Evolutionary conservation across 169 alveolate species (phyloP), one percentile per base, ranked within the genome.

Genomic region (Plasmodium adleri): DNA sequence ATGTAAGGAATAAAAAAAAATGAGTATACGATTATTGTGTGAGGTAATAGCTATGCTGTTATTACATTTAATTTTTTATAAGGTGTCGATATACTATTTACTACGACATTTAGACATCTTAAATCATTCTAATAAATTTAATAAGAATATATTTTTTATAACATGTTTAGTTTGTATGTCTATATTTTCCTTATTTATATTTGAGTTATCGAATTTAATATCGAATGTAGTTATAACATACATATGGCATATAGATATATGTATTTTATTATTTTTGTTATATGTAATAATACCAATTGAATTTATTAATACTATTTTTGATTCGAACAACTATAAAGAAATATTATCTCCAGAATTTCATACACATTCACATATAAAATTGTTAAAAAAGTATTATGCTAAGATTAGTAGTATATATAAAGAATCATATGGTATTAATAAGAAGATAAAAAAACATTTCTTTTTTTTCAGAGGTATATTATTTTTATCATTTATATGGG

Each of bases 101-200:
- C 20, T 76, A 54, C 63, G 70, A 68, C n/a, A 76, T 64, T 76
- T 76, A 58, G 89, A 76, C 89, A 76, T 76, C 28, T 62, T 76
- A 66, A 76, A 76, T 64, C 75, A 76, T 63, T 76, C 89, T 49
- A 76, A 50, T 66, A 63, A 76, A 64, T 76, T 76, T 76, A 76
- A 76, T 50, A 76, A 76, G 39, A 76, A 63, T 58, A 64, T 76
- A 47, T 76, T 76, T 76, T 76, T 76, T 58, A 76, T 76, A 76
- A 76, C 89, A 20, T 76, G 63, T 50, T 64, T 76, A 76, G 76
- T 63, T 22, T 76, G 89, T 64, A 76, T 76, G 89, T 76, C 89
- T 20, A 76, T 76, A 28, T 76, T 76, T 76, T 76, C 89, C 6
- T 75, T 76, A 45, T 64, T 76, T 58, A n/a, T 76, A 52, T 76